A percentile compares a stretch with the other conserved stretches of the same genome.
Evolutionary conservation across 768 basidiomycete genomes (phyloP).

Genomic region (Dioszegia aurantiaca): DNA sequence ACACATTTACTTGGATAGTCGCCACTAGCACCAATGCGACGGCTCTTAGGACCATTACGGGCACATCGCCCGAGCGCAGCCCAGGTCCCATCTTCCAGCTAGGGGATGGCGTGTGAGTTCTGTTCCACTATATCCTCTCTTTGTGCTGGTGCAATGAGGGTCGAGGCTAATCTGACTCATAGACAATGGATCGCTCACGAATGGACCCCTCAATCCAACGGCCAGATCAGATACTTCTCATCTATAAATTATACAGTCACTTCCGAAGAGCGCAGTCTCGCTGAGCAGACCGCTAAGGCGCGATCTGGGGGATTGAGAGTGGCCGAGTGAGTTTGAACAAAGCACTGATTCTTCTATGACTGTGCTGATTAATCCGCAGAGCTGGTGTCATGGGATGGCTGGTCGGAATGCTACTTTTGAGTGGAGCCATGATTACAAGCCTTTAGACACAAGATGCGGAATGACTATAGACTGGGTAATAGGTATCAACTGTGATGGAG

Average conservation of each 20-base stretch:
- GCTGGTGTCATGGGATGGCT: no score
- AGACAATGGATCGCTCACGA: slow-evolving; percentile 11
- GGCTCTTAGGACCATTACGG: background rate
- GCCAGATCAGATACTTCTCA: background rate
- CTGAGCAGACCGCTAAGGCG: background rate
- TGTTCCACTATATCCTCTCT: no score
- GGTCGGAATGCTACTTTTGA: no score
- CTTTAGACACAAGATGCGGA: no score
- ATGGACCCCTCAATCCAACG: background rate
- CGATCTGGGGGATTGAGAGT: no score
- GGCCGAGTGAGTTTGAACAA: no score
- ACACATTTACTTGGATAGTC: slow-evolving; percentile 9
- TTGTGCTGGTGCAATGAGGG: background rate
- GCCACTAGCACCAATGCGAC: background rate
- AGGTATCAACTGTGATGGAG: no score
- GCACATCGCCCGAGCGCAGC: background rate
- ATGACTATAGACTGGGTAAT: no score
- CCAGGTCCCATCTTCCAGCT: background rate
- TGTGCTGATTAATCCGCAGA: no score
- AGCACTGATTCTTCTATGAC: no score
- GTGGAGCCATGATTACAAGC: no score
- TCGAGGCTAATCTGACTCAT: no score
- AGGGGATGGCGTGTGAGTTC: slow-evolving; percentile 7
- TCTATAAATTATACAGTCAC: slow-evolving; percentile 3
- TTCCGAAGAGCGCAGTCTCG: background rate